These are phyloP conservation scores for Acacia confusa DNA, from an alignment of 306 rosid species.

Conservation along the genomic window DNA sequence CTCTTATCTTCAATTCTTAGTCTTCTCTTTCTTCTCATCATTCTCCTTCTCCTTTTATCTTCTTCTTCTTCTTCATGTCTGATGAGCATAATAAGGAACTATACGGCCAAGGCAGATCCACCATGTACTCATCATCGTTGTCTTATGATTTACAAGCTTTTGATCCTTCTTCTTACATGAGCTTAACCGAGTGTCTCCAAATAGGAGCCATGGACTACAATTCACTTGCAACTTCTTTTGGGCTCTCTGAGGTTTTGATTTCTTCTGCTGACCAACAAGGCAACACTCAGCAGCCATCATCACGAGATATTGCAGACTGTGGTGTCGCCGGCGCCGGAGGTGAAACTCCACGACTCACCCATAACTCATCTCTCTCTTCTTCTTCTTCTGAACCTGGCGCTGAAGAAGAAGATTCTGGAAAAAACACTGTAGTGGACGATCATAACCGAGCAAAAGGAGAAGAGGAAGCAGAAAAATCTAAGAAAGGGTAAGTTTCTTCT, in stretches of 20 bases:
- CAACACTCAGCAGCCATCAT: slow-evolving; percentile 28
- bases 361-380: slow-evolving; percentile 64
- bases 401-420: slow-evolving; percentile 71
- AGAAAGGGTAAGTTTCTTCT: slow-evolving; percentile 55
- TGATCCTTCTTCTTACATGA: slow-evolving; percentile 53
- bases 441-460: slow-evolving; percentile 41
- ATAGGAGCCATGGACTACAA: slow-evolving; percentile 58
- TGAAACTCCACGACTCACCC: slow-evolving; percentile 50
- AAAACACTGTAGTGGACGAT: slow-evolving; percentile 42
- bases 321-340: slow-evolving; percentile 17
- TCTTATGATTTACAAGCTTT: slow-evolving; percentile 39
- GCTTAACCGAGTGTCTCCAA: slow-evolving; percentile 58
- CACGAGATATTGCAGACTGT: slow-evolving; percentile 16
- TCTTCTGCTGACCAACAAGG: slow-evolving; percentile 44
- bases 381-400: slow-evolving; percentile 75
- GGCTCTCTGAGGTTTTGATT: slow-evolving; percentile 46
- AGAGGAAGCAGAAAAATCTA: slow-evolving; percentile 58
- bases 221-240: slow-evolving; percentile 58
- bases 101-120: slow-evolving; percentile 46
- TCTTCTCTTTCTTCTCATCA: background rate
- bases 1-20: slow-evolving; percentile 3
- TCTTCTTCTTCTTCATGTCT: slow-evolving; percentile 53
- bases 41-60: background rate
- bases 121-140: slow-evolving; percentile 43
- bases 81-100: slow-evolving; percentile 51